phyloP scores from a whole-genome alignment of 2,329 filamentous ascomycete genomes.

The Epichloe typhina region DNA sequence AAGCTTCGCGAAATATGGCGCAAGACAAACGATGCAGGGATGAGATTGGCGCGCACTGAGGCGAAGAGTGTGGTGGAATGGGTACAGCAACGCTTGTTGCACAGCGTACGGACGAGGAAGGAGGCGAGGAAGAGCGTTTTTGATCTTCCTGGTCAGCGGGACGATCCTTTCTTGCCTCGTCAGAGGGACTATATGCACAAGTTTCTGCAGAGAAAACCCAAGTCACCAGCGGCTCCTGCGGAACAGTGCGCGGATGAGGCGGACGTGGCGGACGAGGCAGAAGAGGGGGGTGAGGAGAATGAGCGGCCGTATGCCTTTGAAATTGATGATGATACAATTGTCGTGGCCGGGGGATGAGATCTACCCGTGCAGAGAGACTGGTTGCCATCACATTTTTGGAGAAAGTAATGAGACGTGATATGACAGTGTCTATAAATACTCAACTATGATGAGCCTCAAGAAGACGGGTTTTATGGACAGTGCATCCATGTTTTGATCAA shows the following conservation, averaged over 20 bases:
- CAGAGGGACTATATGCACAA: conserved; percentile 38
- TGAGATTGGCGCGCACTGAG: conserved; percentile 58
- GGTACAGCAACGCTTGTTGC: conserved; percentile 58
- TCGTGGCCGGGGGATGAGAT: conserved; percentile 10
- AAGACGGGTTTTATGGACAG: background rate
- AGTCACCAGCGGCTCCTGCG: background rate
- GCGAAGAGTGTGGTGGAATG: conserved; percentile 65
- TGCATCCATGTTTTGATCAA: background rate
- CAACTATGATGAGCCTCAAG: background rate
- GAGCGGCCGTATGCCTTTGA: background rate
- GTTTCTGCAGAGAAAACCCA: conserved; percentile 24
- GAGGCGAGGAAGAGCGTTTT: conserved; percentile 41
- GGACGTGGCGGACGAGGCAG: background rate
- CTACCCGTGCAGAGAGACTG: background rate
- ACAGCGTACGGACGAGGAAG: conserved; percentile 54
- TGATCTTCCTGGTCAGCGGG: conserved; percentile 21
- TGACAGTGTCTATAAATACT: conserved; percentile 1
- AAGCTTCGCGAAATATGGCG: conserved; percentile 44
- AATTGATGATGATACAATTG: conserved; percentile 6
- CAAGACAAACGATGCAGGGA: conserved; percentile 61
- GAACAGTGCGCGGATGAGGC: no score
- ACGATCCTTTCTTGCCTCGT: conserved; percentile 26
- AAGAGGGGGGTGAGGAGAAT: background rate
- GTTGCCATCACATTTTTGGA: background rate
- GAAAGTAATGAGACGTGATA: background rate